Percentiles rank a stretch among this genome's conserved stretches.
phyloP scores from a whole-genome alignment of 2,329 filamentous ascomycete species.

The Dactylellina parvicollis region DNA sequence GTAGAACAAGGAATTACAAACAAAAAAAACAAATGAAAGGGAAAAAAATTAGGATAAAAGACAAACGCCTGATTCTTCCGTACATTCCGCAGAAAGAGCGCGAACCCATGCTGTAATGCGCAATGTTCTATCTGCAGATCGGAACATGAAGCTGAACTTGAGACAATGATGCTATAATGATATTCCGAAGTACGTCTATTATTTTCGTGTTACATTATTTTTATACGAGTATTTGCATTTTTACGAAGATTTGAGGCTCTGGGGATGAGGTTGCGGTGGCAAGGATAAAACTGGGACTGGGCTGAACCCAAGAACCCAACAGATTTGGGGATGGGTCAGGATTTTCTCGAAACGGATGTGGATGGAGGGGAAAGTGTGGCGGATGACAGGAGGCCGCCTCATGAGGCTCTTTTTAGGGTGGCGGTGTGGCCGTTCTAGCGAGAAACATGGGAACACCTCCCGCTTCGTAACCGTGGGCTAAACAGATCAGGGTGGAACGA shows the following conservation, averaged over 20 bases:
- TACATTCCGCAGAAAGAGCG: too few relatives aligned
- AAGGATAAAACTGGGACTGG: slow-evolving; percentile 37
- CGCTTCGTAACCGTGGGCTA: background rate
- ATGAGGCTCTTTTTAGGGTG: slow-evolving; percentile 39
- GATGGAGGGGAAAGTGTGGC: slow-evolving; percentile 18
- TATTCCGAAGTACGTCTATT: slow-evolving; percentile 4
- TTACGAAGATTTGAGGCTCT: slow-evolving; percentile 47
- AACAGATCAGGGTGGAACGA: background rate
- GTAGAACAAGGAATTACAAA: slow-evolving; percentile 42
- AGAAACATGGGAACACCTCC: background rate
- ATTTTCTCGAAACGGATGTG: background rate
- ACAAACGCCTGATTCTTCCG: too few relatives aligned
- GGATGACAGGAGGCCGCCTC: slow-evolving; percentile 26
- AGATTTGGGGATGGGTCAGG: slow-evolving; percentile 1
- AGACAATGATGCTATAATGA: background rate
- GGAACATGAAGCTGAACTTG: background rate
- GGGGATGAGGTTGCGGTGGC: slow-evolving; percentile 26
- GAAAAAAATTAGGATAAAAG: slow-evolving; percentile 3
- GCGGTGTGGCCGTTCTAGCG: slow-evolving; percentile 30
- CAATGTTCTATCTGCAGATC: too few relatives aligned
- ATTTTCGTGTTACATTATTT: background rate
- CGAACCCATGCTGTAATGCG: too few relatives aligned
- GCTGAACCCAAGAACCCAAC: slow-evolving; percentile 35
- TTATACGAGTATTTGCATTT: slow-evolving; percentile 29
- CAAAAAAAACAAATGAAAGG: slow-evolving; percentile 12